Base-by-base conservation (phyloP, 768 basidiomycete genomes). In the Hygrophoropsis aurantiaca region DNA sequence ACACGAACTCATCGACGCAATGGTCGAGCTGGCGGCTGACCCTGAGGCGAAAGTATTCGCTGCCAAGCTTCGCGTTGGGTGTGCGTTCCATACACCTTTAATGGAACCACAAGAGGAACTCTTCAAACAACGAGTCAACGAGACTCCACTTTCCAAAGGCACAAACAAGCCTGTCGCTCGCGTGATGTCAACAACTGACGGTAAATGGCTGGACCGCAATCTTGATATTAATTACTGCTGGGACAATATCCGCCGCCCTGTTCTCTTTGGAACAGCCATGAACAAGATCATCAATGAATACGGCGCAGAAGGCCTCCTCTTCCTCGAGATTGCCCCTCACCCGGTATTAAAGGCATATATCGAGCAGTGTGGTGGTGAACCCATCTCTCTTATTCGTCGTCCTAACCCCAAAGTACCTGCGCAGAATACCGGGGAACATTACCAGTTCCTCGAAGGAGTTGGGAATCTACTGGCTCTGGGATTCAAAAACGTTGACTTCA, bases 131-230 rank as follows among this genome's bases (percentile, higher is more conserved):
- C 49, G 46, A 9, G 35, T 57, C 25, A 8, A 32, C 23, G 25
- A 46, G 13, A 35, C 44, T 9, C 21, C 26, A n/a, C 20, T 47
- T 11, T 18, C 42, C 11, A 26, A 38, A 13, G 30, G 33, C 16
- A 42, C 52, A n/a, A 34, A 47, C 7, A 43, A 26, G 23, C 40
- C 57, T 2, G 54, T 54, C 5, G 60, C 55, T 9, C 54, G 55
- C 16, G 65, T 70, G 1, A 69, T 67, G 61, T 70, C 67, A 3
- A 68, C 69, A 5, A 60, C 61, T 2, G 66, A 70, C 23, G 67
- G 67, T 9, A 57, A 52, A 19, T 58, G 66, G 57, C 60, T 69
- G 8, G 59, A 63, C 23, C 57, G 65, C 11, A 34, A 50, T 4
- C 52, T 61, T 18, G 47, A 54, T 25, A 33, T 44, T 36, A 42